Percentiles rank a stretch among this genome's conserved stretches.
Evolutionary conservation across 192 early-diverging fungal genomes (phyloP).

Genomic region (Gaertneriomyces semiglobifer): DNA sequence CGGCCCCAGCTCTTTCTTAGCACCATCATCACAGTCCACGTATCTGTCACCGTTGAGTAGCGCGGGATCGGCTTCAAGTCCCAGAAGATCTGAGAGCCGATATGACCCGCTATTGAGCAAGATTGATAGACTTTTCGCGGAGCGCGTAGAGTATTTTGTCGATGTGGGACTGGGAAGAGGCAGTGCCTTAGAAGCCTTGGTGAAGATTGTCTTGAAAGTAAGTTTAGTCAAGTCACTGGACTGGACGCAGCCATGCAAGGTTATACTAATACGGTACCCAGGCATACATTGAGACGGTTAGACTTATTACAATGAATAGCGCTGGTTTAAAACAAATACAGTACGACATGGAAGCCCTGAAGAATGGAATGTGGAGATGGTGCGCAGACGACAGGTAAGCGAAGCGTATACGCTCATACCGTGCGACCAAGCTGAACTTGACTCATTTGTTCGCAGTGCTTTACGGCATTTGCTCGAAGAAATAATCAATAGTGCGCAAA

Average conservation of each 20-base stretch:
- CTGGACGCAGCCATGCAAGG: not conserved
- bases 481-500: not conserved
- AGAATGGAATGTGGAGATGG: slow-evolving; percentile 21
- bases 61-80: too few species aligned
- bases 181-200: slow-evolving; percentile 50
- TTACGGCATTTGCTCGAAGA: not conserved
- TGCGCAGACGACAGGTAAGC: slow-evolving; percentile 41
- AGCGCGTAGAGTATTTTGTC: slow-evolving; percentile 62
- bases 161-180: slow-evolving; percentile 50
- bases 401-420: slow-evolving; percentile 33
- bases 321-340: slow-evolving; percentile 63
- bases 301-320: slow-evolving; percentile 48
- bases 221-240: slow-evolving; percentile 1
- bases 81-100: not conserved
- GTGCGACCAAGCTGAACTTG: slow-evolving; percentile 4
- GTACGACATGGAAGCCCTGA: slow-evolving; percentile 59
- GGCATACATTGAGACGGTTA: slow-evolving; percentile 48
- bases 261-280: not conserved
- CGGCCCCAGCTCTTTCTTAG: too few species aligned
- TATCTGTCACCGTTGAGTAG: too few species aligned
- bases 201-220: slow-evolving; percentile 62
- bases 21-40: too few species aligned
- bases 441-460: not conserved
- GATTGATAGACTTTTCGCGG: slow-evolving; percentile 70
- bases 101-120: slow-evolving; percentile 53